phyloP scores from a whole-genome alignment of 306 rosid species.

The Mimosa pudica region DNA sequence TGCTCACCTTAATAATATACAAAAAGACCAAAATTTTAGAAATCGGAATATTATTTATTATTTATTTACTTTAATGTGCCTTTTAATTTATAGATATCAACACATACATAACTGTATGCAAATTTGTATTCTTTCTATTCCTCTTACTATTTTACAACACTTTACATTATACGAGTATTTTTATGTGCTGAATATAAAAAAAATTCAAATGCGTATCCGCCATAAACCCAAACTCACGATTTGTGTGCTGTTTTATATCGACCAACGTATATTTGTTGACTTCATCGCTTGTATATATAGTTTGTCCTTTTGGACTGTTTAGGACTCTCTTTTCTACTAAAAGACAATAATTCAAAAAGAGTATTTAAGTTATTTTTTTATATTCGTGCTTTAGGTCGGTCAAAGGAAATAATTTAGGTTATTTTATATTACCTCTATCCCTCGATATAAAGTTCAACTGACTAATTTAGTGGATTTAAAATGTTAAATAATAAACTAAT shows the following conservation, averaged over 20 bases:
- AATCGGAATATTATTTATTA: neutral
- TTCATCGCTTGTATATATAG: neutral
- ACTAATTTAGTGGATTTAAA: too few species aligned
- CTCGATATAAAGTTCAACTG: too few species aligned
- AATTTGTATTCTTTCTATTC: neutral
- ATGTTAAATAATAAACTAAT: too few species aligned
- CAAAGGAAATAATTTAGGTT: neutral
- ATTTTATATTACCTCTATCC: too few species aligned
- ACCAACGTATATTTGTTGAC: neutral
- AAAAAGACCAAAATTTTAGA: neutral
- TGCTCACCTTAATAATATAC: neutral
- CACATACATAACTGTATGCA: neutral
- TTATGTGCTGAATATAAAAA: too few species aligned
- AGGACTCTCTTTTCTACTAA: neutral
- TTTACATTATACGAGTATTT: too few species aligned
- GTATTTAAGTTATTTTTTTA: too few species aligned
- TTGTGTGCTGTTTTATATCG: too few species aligned
- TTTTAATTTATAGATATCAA: neutral
- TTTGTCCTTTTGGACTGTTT: neutral
- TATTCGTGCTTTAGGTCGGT: neutral
- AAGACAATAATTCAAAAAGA: neutral
- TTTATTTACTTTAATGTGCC: neutral
- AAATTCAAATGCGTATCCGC: neutral
- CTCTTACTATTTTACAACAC: neutral
- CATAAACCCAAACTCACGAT: neutral